A percentile compares a stretch with the other conserved stretches of the same genome.
Conservation (phyloP, 1,284 basidiomycete species). For the Marasmius fiardii region DNA sequence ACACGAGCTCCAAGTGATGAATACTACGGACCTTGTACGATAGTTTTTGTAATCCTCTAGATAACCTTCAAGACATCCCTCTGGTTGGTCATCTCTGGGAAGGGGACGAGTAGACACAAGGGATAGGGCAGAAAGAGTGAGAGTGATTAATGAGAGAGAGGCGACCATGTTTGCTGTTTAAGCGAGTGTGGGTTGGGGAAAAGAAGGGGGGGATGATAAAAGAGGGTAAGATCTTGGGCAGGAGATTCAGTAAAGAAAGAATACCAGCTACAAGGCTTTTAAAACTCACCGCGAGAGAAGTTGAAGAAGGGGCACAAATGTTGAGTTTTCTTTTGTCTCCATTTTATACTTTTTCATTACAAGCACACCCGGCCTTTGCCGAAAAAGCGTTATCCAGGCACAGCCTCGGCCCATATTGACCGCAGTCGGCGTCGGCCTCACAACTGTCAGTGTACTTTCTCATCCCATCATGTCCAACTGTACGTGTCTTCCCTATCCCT, state of each 20-base stretch:
- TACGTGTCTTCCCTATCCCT: not conserved
- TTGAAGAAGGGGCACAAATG: conserved; percentile 15
- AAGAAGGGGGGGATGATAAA: conserved; percentile 11
- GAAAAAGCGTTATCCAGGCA: not conserved
- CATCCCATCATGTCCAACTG: conserved; percentile 1
- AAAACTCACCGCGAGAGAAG: conserved; percentile 19
- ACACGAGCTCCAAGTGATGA: not conserved
- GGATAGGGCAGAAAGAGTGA: conserved; percentile 45
- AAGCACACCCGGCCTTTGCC: not conserved
- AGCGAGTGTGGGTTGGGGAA: conserved; percentile 9
- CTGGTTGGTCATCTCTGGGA: conserved; percentile 41
- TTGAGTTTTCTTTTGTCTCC: not conserved
- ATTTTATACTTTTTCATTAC: not conserved
- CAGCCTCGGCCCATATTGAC: not conserved
- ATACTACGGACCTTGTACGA: conserved; percentile 46
- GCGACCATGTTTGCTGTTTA: conserved; percentile 38
- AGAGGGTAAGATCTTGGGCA: conserved; percentile 12
- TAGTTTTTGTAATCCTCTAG: conserved; percentile 62
- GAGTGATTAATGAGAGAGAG: conserved; percentile 40
- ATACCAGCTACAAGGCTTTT: not conserved
- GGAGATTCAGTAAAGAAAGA: not conserved
- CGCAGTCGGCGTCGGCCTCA: not conserved
- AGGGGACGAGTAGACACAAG: conserved; percentile 40
- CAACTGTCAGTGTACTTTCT: not conserved
- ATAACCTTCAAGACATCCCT: conserved; percentile 37